Base-by-base conservation (phyloP, 2,329 filamentous ascomycete species). In the Cryphonectria naterciae region DNA sequence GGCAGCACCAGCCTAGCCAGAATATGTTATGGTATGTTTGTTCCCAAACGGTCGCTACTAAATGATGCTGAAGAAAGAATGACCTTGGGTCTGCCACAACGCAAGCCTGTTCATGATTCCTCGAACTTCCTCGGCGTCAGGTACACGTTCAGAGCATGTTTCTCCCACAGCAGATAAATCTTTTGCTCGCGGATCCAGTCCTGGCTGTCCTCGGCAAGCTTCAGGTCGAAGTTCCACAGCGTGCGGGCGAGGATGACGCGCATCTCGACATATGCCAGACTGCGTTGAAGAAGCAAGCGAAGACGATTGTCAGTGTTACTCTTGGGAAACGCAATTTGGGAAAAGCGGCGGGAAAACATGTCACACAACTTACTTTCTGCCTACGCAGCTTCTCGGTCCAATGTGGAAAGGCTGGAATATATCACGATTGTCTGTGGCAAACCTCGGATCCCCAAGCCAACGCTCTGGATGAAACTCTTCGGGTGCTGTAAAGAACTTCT, bases 201-300 rank as follows among this genome's bases (percentile, higher is more conserved):
- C 5, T 64, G 49, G n/a, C 72, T 72, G 39, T 78, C 75, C 5
- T 77, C 73, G 3, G 73, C 71, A 13, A 80, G 68, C 19, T 68
- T 64, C 60, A 81, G 46, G 52, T 81, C 79, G 62, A 81, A 82
- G 37, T 78, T 78, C 68, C 76, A 81, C 4, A 81, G 67, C 5
- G 81, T 49, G 6, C 75, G 74, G 13, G 79, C 77, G 10, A 81
- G 71, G 25, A 81, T 78, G 11, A 80, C 67, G 28, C 80, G 77
- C 78, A 81, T 80, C 72, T 82, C 80, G 37, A 75, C 76, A 60
- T 79, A 79, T 25, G 80, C 80, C 13, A 81, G 75, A 66, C 78
- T 81, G 56, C 17, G 6, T 13, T 60, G 4, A 43, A 13, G 43
- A 46, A 46, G 13, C 32, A 32, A 32, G 32, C 4, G 17, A 11